Evolutionary conservation across 176 grass and related monocot genomes (phyloP).

Genomic region (Cymbopogon citratus): DNA sequence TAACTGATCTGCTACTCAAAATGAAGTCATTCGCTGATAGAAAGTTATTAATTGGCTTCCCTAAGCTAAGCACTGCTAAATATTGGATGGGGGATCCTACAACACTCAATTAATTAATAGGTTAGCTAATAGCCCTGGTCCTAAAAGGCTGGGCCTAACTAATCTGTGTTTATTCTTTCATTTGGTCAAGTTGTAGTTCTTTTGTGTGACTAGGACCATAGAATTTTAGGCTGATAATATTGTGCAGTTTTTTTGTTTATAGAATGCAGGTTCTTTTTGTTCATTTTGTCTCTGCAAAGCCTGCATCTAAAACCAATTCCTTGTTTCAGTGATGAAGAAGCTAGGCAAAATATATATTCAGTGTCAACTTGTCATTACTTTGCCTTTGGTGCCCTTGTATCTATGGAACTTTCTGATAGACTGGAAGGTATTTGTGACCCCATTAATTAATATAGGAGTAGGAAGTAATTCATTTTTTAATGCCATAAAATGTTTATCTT

Average conservation of each 20-base stretch:
- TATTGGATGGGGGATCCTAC: too few species aligned
- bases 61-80: too few species aligned
- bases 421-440: constrained; percentile 37
- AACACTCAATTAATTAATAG: too few species aligned
- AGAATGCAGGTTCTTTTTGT: neutral
- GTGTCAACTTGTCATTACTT: constrained; percentile 67
- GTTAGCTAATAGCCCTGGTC: neutral
- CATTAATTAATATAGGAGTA: neutral
- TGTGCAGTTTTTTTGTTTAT: neutral
- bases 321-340: constrained; percentile 59
- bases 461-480: neutral
- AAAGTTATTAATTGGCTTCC: too few species aligned
- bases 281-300: neutral
- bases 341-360: constrained; percentile 57
- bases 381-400: constrained; percentile 58
- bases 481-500: neutral
- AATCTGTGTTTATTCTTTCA: neutral
- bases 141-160: neutral
- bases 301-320: neutral
- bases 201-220: neutral
- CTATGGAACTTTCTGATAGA: constrained; percentile 50
- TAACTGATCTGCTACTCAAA: too few species aligned
- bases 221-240: neutral
- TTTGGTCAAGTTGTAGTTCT: neutral
- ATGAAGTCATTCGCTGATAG: too few species aligned